These are phyloP conservation scores for Daldinia vernicosa DNA, from an alignment of 495 filamentous ascomycete genomes.

Conservation along the genomic window DNA sequence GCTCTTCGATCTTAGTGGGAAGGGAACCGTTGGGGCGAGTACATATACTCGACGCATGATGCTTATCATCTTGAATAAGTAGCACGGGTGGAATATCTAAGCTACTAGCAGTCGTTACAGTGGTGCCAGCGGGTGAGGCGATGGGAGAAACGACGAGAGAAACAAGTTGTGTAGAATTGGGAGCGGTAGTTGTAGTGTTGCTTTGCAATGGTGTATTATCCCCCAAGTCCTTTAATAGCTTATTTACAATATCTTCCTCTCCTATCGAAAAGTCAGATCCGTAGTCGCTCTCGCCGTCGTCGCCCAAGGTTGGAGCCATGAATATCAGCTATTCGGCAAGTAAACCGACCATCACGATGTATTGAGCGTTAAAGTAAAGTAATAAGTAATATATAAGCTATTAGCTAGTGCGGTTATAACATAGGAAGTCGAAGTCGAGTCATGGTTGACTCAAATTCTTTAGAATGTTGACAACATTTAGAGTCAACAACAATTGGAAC, in stretches of 20 bases:
- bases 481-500: too few species aligned
- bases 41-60: neutral
- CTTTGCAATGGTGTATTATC: slow-evolving; percentile 10
- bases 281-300: slow-evolving; percentile 65
- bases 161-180: neutral
- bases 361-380: neutral
- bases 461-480: neutral
- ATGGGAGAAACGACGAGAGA: neutral
- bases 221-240: slow-evolving; percentile 28
- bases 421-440: slow-evolving; percentile 13
- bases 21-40: neutral
- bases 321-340: neutral
- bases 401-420: neutral
- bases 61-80: neutral
- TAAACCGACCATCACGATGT: neutral
- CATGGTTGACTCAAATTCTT: slow-evolving; percentile 7
- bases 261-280: slow-evolving; percentile 75
- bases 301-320: slow-evolving; percentile 23
- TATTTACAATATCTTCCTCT: slow-evolving; percentile 56
- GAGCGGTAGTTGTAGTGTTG: neutral
- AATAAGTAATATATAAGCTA: neutral
- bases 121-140: neutral
- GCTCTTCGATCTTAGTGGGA: neutral
- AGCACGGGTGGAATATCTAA: neutral
- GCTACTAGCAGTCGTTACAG: neutral